Evolutionary conservation across 345 rosid species (phyloP).

Genomic region (Trapa bicornis): DNA sequence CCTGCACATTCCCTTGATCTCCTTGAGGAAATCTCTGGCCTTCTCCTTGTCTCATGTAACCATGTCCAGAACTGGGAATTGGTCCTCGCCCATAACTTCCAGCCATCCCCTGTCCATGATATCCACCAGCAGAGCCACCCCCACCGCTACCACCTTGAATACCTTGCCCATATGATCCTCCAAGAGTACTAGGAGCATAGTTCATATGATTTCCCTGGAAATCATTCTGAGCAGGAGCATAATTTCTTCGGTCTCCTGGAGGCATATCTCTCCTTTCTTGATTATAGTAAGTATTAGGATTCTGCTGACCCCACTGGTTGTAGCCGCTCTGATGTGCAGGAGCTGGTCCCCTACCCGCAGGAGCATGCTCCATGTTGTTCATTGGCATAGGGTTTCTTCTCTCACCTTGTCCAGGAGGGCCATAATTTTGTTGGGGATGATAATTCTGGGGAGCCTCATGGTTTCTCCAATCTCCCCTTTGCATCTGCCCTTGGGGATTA

Average conservation of each 20-base stretch:
- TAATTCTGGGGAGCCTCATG: slow-evolving; percentile 35
- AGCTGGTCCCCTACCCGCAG: slow-evolving; percentile 22
- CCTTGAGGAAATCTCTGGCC: slow-evolving; percentile 24
- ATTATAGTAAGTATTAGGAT: slow-evolving; percentile 17
- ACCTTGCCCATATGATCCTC: slow-evolving; percentile 21
- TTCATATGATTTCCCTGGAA: slow-evolving; percentile 14
- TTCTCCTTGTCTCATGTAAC: slow-evolving; percentile 12
- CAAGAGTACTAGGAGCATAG: slow-evolving; percentile 14
- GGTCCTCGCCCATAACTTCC: slow-evolving; percentile 18
- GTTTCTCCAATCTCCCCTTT: slow-evolving; percentile 10
- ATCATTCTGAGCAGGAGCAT: slow-evolving; percentile 11
- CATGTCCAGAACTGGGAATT: slow-evolving; percentile 21
- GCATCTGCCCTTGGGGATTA: slow-evolving; percentile 15
- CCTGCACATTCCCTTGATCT: slow-evolving; percentile 30
- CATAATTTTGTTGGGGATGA: slow-evolving; percentile 22
- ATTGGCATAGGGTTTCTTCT: slow-evolving; percentile 23
- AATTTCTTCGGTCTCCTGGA: slow-evolving; percentile 21
- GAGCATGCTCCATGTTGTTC: slow-evolving; percentile 27
- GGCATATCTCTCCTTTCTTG: slow-evolving; percentile 27
- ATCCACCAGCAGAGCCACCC: neutral
- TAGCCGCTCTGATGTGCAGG: slow-evolving; percentile 26
- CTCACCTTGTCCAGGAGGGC: slow-evolving; percentile 25
- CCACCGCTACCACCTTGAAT: slow-evolving; percentile 1
- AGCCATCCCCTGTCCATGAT: slow-evolving; percentile 6
- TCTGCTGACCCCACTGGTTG: slow-evolving; percentile 32